These are phyloP conservation scores for Trichocomaceae sp. DNA, from an alignment of 2,329 filamentous ascomycete species.

Conservation along the genomic window DNA sequence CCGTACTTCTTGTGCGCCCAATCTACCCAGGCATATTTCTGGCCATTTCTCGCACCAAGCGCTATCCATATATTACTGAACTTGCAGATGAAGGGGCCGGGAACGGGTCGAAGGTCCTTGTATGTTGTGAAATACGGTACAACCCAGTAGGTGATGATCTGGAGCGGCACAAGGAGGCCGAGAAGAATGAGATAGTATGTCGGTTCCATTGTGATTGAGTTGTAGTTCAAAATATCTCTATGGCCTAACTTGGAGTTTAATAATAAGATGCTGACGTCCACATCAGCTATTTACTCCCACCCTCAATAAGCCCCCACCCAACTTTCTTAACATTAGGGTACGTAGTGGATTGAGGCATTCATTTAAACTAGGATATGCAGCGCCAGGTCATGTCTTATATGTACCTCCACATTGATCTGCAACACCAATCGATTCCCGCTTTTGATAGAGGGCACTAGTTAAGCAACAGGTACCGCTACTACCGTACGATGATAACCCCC, in stretches of 20 bases:
- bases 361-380: not conserved
- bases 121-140: constrained; percentile 17
- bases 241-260: not conserved
- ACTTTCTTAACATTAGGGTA: not conserved
- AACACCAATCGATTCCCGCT: not conserved
- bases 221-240: not conserved
- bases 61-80: constrained; percentile 21
- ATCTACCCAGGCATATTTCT: constrained; percentile 36
- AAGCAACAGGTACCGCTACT: not conserved
- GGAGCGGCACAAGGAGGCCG: not conserved
- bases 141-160: constrained; percentile 1
- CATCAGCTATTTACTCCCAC: not conserved
- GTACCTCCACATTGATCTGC: not conserved
- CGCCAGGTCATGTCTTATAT: not conserved
- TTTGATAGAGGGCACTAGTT: not conserved
- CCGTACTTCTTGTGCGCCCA: constrained; percentile 27
- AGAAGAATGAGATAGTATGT: constrained; percentile 1
- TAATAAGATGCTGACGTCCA: not conserved
- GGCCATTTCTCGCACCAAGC: constrained; percentile 15
- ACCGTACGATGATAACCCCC: not conserved
- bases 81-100: constrained; percentile 17
- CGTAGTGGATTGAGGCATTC: not conserved
- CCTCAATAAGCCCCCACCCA: not conserved
- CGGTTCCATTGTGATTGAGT: not conserved
- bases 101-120: constrained; percentile 10